Evolutionary conservation across 108 stramenopile species (phyloP), one percentile per base, ranked within the genome.

Genomic region (Parmales sp.): DNA sequence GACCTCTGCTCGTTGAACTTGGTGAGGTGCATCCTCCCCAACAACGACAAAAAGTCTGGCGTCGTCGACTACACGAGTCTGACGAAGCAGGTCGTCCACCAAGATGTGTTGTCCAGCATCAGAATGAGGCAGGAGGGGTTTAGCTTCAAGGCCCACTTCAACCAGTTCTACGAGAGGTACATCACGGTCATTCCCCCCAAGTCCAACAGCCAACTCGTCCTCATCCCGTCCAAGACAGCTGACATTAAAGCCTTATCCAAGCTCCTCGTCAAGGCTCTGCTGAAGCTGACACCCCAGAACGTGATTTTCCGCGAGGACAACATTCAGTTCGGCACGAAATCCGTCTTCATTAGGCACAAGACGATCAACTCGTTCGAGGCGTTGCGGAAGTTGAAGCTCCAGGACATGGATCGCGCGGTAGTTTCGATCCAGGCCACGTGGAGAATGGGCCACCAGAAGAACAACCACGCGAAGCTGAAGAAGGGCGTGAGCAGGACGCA

Each of bases 291-390:
- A 13, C 54, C 18, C 67, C 18, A 38, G 31, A 41, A 5, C 39
- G 18, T 16, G 39, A 13, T 41, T 16, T n/a, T n/a, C n/a, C n/a
- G n/a, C n/a, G 38, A 31, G 6, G 63, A 20, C 45, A 71, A 39
- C 39, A 36, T 71, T 20, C 70, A 71, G 45, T 18, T 63, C 0
- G 70, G 70, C 0, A 2, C 20, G 20, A 45, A 37, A 9, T 63
- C 31, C 23, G 43, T 71, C 44, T 71, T 71, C 64, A 38, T 71
- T 29, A 38, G 50, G 23, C 63, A 71, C 28, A 37, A 65, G 44
- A 43, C 45, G 34, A 65, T 65, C 44, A 63, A 71, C 37, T 31
- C 70, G 11, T 63, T 71, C 45, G 70, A 71, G 44, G 70, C 70
- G 13, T 45, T 71, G 2, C 63, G 70, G 41, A 63, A 71, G 25